Conservation (phyloP, 148 eudicot species). For the Persicaria maculosa region DNA sequence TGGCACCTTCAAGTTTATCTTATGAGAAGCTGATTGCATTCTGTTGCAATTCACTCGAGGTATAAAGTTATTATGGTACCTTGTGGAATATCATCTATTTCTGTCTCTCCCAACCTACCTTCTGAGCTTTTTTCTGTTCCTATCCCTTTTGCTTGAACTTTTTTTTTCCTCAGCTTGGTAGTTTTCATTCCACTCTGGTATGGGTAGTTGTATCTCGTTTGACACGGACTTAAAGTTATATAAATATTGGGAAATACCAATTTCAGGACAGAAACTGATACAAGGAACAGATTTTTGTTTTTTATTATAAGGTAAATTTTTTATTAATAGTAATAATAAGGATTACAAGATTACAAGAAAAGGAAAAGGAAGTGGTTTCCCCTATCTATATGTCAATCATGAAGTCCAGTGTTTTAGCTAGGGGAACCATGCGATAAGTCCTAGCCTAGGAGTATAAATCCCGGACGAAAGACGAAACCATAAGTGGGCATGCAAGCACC, state of each 20-base stretch:
- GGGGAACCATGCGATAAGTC: too few species aligned
- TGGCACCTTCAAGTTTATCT: conserved; percentile 47
- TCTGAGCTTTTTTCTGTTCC: neutral
- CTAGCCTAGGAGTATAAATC: too few species aligned
- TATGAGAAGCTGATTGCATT: conserved; percentile 61
- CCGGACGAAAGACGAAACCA: too few species aligned
- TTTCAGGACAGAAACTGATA: neutral
- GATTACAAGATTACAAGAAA: too few species aligned
- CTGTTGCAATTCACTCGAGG: conserved; percentile 59
- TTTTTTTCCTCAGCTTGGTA: neutral
- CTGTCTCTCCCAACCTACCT: neutral
- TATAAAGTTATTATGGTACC: conserved; percentile 14
- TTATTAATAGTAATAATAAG: too few species aligned
- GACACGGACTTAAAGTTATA: neutral
- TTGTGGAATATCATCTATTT: neutral
- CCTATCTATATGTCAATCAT: too few species aligned
- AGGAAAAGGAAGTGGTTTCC: too few species aligned
- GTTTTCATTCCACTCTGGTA: neutral
- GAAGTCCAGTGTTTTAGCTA: too few species aligned
- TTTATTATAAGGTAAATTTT: too few species aligned
- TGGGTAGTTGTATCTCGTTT: neutral
- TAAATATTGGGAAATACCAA: neutral
- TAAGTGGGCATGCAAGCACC: too few species aligned
- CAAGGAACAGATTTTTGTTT: neutral
- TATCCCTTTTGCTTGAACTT: neutral